Conservation (phyloP, 1,139 yeast species). For the Debaryomycetaceae sp. region DNA sequence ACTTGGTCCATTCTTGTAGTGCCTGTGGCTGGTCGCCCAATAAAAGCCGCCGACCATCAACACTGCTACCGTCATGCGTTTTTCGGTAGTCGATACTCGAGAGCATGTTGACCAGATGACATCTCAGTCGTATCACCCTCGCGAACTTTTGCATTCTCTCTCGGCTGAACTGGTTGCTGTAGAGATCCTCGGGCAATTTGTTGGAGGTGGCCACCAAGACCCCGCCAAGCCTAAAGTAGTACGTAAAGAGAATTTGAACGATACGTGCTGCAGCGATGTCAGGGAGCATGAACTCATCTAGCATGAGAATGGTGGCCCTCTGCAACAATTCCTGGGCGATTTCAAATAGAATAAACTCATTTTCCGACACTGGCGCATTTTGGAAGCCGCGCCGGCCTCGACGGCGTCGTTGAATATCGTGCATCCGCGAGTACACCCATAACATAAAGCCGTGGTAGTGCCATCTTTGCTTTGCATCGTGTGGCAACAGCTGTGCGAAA, state of each 20-base stretch:
- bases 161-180: conserved; percentile 53
- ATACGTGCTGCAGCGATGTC: conserved; percentile 66
- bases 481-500: conserved; percentile 57
- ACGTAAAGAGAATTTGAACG: conserved; percentile 51
- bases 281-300: conserved; percentile 69
- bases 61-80: conserved; percentile 18
- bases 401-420: conserved; percentile 34
- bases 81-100: conserved; percentile 47
- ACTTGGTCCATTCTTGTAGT: conserved; percentile 27
- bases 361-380: conserved; percentile 29
- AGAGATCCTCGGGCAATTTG: conserved; percentile 58
- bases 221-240: conserved; percentile 64
- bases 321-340: conserved; percentile 56
- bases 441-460: conserved; percentile 62
- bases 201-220: conserved; percentile 66
- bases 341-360: conserved; percentile 56
- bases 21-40: conserved; percentile 13
- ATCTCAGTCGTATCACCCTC: conserved; percentile 46
- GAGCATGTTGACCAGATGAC: conserved; percentile 54
- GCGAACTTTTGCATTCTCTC: conserved; percentile 48
- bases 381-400: not conserved
- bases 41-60: conserved; percentile 17
- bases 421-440: conserved; percentile 58
- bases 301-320: conserved; percentile 46
- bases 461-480: conserved; percentile 56